These are phyloP conservation scores for Colletotrichum caudatum DNA, from an alignment of 2,329 filamentous ascomycete species.

Conservation along the genomic window DNA sequence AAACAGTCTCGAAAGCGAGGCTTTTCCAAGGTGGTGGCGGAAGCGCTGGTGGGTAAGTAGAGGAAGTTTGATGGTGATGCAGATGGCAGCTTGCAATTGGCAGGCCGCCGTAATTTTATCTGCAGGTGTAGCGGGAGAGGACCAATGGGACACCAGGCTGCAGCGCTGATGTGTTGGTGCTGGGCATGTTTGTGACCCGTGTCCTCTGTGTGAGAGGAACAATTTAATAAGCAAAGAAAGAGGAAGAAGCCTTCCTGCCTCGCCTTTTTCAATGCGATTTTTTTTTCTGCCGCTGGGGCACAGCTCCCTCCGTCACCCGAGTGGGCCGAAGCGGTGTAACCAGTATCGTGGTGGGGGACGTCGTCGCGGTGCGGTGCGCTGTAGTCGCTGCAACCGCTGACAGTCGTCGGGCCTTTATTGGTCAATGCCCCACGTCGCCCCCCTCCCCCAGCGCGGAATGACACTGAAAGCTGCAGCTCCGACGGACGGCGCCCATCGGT, in stretches of 20 bases:
- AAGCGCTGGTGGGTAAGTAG: conserved; percentile 13
- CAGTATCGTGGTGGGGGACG: conserved; percentile 20
- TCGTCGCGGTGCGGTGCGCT: not conserved
- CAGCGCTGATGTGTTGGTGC: conserved; percentile 36
- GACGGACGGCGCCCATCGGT: conserved; percentile 26
- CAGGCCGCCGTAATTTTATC: conserved; percentile 24
- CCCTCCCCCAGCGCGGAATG: conserved; percentile 10
- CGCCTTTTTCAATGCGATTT: conserved; percentile 33
- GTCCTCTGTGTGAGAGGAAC: conserved; percentile 36
- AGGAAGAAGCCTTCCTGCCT: conserved; percentile 31
- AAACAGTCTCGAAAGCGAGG: conserved; percentile 15
- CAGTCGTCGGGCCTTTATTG: conserved; percentile 29
- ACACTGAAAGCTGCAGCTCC: conserved; percentile 28
- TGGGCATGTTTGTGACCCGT: conserved; percentile 42
- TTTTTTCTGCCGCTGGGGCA: conserved; percentile 39
- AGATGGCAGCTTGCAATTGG: conserved; percentile 35
- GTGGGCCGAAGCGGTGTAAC: conserved; percentile 36
- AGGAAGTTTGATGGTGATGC: conserved; percentile 26
- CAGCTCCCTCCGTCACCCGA: too few species aligned
- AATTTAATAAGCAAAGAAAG: conserved; percentile 30
- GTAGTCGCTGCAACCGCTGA: conserved; percentile 14
- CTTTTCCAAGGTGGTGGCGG: not conserved
- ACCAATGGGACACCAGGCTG: conserved; percentile 41
- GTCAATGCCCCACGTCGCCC: conserved; percentile 35
- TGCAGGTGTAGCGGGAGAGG: conserved; percentile 33